phyloP scores from a whole-genome alignment of 2,329 filamentous ascomycete species.

The Geoglossum cookeanum region DNA sequence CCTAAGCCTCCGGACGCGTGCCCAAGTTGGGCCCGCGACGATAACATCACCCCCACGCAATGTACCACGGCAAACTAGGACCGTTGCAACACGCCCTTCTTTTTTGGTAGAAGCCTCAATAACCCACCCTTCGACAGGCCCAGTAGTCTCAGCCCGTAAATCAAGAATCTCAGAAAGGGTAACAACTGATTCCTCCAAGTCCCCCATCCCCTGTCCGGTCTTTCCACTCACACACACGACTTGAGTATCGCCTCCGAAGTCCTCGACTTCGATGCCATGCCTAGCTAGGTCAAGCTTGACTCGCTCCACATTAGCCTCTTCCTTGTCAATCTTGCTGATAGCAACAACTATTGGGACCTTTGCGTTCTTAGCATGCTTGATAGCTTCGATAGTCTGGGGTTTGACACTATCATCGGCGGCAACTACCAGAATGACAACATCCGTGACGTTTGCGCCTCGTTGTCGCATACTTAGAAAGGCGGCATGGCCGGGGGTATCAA shows the following conservation, averaged over 20 bases:
- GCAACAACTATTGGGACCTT: conserved; percentile 93
- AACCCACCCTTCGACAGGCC: conserved; percentile 79
- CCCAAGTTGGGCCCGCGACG: conserved; percentile 76
- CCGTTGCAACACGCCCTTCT: conserved; percentile 67
- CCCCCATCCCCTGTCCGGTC: conserved; percentile 77
- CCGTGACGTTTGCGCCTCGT: conserved; percentile 84
- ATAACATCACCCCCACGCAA: conserved; percentile 63
- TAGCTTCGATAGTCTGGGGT: conserved; percentile 87
- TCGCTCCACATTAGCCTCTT: conserved; percentile 56
- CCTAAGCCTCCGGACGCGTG: conserved; percentile 61
- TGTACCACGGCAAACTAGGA: conserved; percentile 76
- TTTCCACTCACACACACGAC: conserved; percentile 83
- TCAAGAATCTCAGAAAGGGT: conserved; percentile 80
- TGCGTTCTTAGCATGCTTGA: conserved; percentile 77
- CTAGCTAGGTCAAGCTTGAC: conserved; percentile 76
- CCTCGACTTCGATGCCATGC: conserved; percentile 79
- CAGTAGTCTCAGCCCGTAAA: conserved; percentile 58
- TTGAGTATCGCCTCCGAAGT: conserved; percentile 87
- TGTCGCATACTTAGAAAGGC: conserved; percentile 94
- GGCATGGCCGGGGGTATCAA: conserved; percentile 90
- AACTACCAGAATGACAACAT: conserved; percentile 90
- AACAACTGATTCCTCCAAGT: conserved; percentile 78
- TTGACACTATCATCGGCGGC: conserved; percentile 95
- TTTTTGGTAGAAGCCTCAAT: conserved; percentile 80
- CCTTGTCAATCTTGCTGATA: conserved; percentile 92